Evolutionary conservation across 805 yeast species (phyloP).

Genomic region (Dipodascopsis uninucleata): DNA sequence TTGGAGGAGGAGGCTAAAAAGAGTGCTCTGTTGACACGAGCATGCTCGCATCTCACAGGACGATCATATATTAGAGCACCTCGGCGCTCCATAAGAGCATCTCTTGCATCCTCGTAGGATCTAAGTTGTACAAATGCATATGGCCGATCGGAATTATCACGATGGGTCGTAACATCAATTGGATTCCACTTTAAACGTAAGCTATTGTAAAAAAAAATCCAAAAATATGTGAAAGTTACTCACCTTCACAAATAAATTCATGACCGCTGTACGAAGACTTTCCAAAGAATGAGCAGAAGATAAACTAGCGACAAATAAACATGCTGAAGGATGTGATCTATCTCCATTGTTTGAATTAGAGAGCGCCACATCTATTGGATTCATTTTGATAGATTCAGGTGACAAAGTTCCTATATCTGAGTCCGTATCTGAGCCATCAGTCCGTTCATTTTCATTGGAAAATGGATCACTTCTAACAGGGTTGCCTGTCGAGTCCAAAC

Average conservation of each 20-base stretch:
- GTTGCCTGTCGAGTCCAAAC: too few relatives aligned
- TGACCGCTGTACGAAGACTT: constrained; percentile 17
- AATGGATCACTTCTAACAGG: too few relatives aligned
- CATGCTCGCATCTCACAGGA: constrained; percentile 79
- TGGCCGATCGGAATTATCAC: constrained; percentile 24
- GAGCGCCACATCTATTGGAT: constrained; percentile 3
- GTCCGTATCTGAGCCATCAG: too few relatives aligned
- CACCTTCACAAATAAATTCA: constrained; percentile 15
- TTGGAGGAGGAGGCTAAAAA: constrained; percentile 44
- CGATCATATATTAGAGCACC: constrained; percentile 23
- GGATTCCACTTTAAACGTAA: constrained; percentile 19
- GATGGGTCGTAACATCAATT: constrained; percentile 26
- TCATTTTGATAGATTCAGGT: too few relatives aligned
- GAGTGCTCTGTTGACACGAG: constrained; percentile 84
- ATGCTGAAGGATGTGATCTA: constrained; percentile 26
- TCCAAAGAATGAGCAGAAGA: constrained; percentile 23
- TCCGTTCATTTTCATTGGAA: too few relatives aligned
- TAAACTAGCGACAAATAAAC: constrained; percentile 26
- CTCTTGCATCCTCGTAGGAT: constrained; percentile 26
- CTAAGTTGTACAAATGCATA: constrained; percentile 26
- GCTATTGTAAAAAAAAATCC: neutral
- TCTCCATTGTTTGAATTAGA: constrained; percentile 2
- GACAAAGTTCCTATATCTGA: too few relatives aligned
- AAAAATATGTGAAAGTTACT: neutral
- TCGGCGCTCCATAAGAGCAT: constrained; percentile 21